A percentile compares a stretch with the other conserved stretches of the same genome.
These are phyloP conservation scores for Lodderomyces pseudojiufengensis DNA, from an alignment of 1,139 yeast species.

Conservation along the genomic window DNA sequence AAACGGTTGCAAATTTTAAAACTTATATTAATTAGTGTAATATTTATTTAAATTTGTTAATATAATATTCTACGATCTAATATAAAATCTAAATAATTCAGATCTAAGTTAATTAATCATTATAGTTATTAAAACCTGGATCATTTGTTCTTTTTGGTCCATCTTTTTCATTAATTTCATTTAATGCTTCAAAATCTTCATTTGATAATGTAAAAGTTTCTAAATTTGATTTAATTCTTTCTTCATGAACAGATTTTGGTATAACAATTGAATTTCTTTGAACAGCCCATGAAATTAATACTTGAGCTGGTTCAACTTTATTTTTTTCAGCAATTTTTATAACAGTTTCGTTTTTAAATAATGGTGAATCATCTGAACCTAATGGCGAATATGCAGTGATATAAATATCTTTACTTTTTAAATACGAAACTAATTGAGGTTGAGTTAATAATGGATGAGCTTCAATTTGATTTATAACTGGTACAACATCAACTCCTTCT, in stretches of 20 bases:
- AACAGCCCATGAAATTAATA: constrained; percentile 53
- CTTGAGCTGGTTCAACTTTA: constrained; percentile 39
- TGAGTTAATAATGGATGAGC: constrained; percentile 60
- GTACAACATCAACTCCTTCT: constrained; percentile 40
- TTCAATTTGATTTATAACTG: constrained; percentile 57
- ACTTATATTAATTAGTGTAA: too few species aligned
- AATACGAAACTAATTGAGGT: constrained; percentile 41
- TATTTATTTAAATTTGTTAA: too few species aligned
- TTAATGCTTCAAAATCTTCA: constrained; percentile 33
- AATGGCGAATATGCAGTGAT: constrained; percentile 60
- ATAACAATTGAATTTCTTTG: constrained; percentile 50
- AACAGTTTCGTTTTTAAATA: constrained; percentile 41
- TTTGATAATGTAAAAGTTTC: constrained; percentile 27
- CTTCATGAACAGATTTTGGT: constrained; percentile 48
- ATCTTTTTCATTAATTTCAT: constrained; percentile 25
- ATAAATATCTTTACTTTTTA: constrained; percentile 40
- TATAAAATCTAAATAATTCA: too few species aligned
- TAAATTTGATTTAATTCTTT: constrained; percentile 33
- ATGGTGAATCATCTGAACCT: constrained; percentile 55
- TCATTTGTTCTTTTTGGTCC: constrained; percentile 30
- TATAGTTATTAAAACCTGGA: constrained; percentile 25
- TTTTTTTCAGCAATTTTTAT: constrained; percentile 43
- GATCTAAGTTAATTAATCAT: constrained; percentile 11
- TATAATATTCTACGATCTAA: too few species aligned
- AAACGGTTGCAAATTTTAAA: too few species aligned